phyloP scores from a whole-genome alignment of 805 yeast genomes.

The Candida insectorum region DNA sequence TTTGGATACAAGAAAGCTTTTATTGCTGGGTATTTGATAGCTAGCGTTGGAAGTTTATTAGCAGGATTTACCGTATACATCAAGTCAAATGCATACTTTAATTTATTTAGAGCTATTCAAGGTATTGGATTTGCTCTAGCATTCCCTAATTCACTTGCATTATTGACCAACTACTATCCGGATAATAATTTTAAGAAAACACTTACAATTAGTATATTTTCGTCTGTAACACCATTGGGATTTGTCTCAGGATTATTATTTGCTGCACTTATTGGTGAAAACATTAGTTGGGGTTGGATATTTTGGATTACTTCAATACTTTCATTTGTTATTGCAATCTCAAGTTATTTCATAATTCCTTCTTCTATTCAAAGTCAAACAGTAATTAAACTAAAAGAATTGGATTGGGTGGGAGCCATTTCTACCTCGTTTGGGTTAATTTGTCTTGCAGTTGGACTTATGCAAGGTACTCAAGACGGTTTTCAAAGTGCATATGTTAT shows the following conservation, averaged over 20 bases:
- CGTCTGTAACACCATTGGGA: conserved; percentile 33
- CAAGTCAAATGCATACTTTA: conserved; percentile 19
- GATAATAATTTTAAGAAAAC: conserved; percentile 11
- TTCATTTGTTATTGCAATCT: conserved; percentile 12
- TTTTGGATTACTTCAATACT: conserved; percentile 23
- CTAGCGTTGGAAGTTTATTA: conserved; percentile 18
- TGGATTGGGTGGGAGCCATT: too few relatives aligned
- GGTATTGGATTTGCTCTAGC: conserved; percentile 31
- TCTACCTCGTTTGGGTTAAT: too few relatives aligned
- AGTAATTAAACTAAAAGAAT: too few relatives aligned
- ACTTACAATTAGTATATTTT: conserved; percentile 22
- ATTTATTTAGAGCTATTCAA: conserved; percentile 26
- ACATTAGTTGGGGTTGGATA: conserved; percentile 8
- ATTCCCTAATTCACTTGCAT: conserved; percentile 31
- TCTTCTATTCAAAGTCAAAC: conserved; percentile 14
- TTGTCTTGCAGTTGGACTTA: too few relatives aligned
- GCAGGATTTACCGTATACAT: conserved; percentile 24
- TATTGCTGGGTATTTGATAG: conserved; percentile 21
- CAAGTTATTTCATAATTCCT: conserved; percentile 24
- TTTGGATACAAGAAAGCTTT: conserved; percentile 28
- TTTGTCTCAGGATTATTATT: conserved; percentile 26
- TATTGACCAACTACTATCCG: conserved; percentile 27
- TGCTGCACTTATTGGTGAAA: conserved; percentile 19
- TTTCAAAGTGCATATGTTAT: too few relatives aligned
- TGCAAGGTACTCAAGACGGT: too few relatives aligned